Base-by-base conservation (phyloP, 176 grass and related monocot genomes). In the Oryza brachyantha region DNA sequence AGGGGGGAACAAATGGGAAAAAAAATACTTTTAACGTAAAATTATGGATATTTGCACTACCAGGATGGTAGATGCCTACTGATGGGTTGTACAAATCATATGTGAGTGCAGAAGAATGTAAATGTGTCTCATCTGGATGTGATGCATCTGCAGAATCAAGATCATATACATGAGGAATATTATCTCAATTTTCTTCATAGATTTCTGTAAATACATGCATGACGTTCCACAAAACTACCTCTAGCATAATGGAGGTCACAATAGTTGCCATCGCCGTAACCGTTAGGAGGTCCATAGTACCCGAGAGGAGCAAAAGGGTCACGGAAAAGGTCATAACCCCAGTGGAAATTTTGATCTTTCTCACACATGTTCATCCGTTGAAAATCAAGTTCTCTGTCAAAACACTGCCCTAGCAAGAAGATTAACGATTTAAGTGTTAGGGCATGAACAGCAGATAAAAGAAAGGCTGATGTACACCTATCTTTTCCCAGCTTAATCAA, bases 11-110 rank as follows among this genome's bases (percentile, higher is more conserved):
- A 66, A 26, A 0, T 61, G 60, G 62, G 67, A 19, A 27, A 29
- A 37, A 3, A 8, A 7, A 60, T 21, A 37, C 28, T 52, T 74
- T 35, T 26, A 24, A 12, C 52, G 25, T 27, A 27, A 64, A 61
- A 82, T 68, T 70, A 68, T 29, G 64, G 66, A 75, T 50, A 74
- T 82, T 87, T 78, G 64, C 79, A 79, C 38, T 90, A 94, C 91
- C 95, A 79, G 87, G 80, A 73, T 74, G 84, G 58, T 97, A 97
- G 79, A 86, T 89, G 87, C 77, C 89, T 78, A 84, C 84, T 76
- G 85, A 88, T 79, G 95, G 90, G 75, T 73, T 71, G 86, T 86
- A 87, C 45, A 60, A 68, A 79, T 92, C 89, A 82, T 94, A 86
- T 41, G 82, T 48, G 55, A 89, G 36, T 48, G 83, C 86, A 82